Conservation (phyloP, 495 filamentous ascomycete genomes). For the Aspergillus saccharolyticus region DNA sequence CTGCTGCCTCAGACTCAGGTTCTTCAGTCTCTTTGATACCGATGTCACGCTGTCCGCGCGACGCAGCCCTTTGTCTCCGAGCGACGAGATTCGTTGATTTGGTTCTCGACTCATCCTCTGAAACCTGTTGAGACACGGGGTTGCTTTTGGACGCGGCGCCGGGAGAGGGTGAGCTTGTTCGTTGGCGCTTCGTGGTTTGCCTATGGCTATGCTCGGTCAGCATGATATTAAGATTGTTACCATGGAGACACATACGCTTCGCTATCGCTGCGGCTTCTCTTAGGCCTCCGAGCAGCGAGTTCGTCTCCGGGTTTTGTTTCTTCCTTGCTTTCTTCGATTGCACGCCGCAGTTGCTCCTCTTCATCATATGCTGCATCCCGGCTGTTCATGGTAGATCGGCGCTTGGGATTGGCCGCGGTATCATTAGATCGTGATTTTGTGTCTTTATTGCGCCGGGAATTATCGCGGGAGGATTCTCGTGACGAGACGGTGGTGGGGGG, state of each 20-base stretch:
- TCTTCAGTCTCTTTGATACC: slow-evolving; percentile 63
- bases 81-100: slow-evolving; percentile 43
- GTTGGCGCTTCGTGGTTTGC: slow-evolving; percentile 59
- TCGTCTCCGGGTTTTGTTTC: slow-evolving; percentile 48
- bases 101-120: slow-evolving; percentile 61
- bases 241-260: slow-evolving; percentile 66
- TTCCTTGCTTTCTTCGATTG: slow-evolving; percentile 92
- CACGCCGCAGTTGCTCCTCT: slow-evolving; percentile 80
- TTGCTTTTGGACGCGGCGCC: slow-evolving; percentile 49
- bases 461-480: slow-evolving; percentile 42
- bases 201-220: slow-evolving; percentile 40
- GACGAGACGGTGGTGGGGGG: slow-evolving; percentile 42
- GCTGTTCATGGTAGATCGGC: slow-evolving; percentile 97
- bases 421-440: slow-evolving; percentile 45
- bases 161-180: slow-evolving; percentile 69
- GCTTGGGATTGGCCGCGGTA: slow-evolving; percentile 53
- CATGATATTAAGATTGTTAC: neutral
- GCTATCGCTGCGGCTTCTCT: slow-evolving; percentile 84
- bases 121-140: slow-evolving; percentile 51
- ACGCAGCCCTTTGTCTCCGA: slow-evolving; percentile 62
- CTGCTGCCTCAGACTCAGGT: slow-evolving; percentile 59
- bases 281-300: slow-evolving; percentile 55
- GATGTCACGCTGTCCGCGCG: slow-evolving; percentile 66
- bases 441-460: slow-evolving; percentile 43
- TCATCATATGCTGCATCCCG: slow-evolving; percentile 93